These are phyloP conservation scores for Pichia sp. DNA, from an alignment of 1,139 yeast species.

Conservation along the genomic window DNA sequence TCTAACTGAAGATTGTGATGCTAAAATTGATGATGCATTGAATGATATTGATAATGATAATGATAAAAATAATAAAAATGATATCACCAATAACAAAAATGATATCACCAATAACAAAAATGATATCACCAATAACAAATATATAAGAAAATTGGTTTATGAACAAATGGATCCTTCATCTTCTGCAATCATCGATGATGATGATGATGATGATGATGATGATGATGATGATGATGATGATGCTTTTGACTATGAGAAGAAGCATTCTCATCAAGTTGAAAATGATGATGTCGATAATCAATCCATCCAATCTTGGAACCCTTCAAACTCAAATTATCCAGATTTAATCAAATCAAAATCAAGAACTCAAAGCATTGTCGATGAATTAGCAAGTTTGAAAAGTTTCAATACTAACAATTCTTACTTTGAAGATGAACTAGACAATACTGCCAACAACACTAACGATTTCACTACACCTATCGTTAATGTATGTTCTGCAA, in stretches of 20 bases:
- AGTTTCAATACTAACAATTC: constrained; percentile 16
- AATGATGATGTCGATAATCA: constrained; percentile 1
- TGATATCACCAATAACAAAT: background rate
- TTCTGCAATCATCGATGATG: background rate
- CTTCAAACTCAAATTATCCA: background rate
- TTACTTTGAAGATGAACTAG: constrained; percentile 21
- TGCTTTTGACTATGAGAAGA: too few species aligned
- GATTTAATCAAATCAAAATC: background rate
- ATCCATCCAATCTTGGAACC: constrained; percentile 11
- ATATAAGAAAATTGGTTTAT: background rate
- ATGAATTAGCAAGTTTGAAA: constrained; percentile 16
- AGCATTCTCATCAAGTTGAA: background rate
- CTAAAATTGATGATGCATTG: constrained; percentile 14
- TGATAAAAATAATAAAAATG: background rate
- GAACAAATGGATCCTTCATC: background rate
- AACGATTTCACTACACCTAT: constrained; percentile 1
- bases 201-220: background rate
- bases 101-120: background rate
- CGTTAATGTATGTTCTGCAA: constrained; percentile 23
- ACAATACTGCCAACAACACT: background rate
- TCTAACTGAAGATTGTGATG: constrained; percentile 9
- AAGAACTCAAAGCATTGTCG: constrained; percentile 12
- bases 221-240: background rate
- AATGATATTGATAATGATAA: background rate
- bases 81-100: background rate